Conservation (phyloP, 2,329 filamentous ascomycete genomes). For the Trichophyton schoenleinii region DNA sequence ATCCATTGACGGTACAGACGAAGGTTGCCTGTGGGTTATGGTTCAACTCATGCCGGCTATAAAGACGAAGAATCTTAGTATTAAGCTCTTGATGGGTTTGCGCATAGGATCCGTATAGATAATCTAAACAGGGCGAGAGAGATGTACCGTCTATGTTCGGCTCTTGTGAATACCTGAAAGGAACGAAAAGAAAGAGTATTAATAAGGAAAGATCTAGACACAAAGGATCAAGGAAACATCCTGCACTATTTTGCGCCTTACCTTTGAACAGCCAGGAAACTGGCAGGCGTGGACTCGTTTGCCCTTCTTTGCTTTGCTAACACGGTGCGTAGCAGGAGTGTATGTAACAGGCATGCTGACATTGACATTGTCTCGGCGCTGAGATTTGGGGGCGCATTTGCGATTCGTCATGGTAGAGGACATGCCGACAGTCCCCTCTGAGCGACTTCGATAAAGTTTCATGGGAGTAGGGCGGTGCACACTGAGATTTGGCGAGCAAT, state of each 20-base stretch:
- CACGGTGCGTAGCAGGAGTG: constrained; percentile 38
- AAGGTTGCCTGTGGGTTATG: constrained; percentile 38
- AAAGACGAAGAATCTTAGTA: constrained; percentile 1
- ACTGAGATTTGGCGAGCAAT: neutral
- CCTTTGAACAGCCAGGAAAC: constrained; percentile 37
- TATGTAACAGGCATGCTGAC: constrained; percentile 24
- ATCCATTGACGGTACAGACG: constrained; percentile 32
- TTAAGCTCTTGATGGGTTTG: neutral
- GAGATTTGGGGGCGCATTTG: neutral
- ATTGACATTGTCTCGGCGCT: constrained; percentile 1
- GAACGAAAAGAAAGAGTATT: constrained; percentile 3
- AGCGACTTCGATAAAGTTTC: constrained; percentile 5
- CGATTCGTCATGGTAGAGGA: neutral
- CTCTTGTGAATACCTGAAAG: constrained; percentile 37
- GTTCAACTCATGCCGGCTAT: constrained; percentile 38
- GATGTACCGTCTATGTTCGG: constrained; percentile 34
- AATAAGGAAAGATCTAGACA: neutral
- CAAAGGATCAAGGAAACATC: constrained; percentile 5
- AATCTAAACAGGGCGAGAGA: neutral
- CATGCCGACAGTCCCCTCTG: neutral
- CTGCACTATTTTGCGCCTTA: constrained; percentile 16
- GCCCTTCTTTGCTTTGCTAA: constrained; percentile 42
- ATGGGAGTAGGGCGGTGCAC: neutral
- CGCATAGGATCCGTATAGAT: neutral
- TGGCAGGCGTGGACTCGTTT: constrained; percentile 40